phyloP scores from a whole-genome alignment of 1,139 yeast species.

The Suhomyces bolitotheri region DNA sequence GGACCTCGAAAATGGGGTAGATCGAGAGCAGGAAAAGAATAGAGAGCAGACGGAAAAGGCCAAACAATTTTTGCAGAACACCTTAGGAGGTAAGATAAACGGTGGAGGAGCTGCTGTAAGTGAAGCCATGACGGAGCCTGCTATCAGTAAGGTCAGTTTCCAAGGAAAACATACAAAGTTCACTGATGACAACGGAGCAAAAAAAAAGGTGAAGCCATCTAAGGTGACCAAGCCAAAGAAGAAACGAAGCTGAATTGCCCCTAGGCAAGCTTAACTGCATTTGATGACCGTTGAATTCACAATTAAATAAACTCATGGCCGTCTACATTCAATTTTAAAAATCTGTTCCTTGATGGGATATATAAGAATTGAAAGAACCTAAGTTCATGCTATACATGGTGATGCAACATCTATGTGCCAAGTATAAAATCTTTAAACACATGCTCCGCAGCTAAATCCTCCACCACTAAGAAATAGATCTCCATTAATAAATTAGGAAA shows the following conservation, averaged over 20 bases:
- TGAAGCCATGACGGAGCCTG: slow-evolving; percentile 41
- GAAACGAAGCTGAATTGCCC: slow-evolving; percentile 1
- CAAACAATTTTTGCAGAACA: slow-evolving; percentile 44
- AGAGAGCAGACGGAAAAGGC: slow-evolving; percentile 37
- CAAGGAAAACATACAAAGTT: slow-evolving; percentile 63
- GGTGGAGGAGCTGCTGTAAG: slow-evolving; percentile 35
- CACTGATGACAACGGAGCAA: slow-evolving; percentile 8
- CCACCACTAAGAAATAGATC: slow-evolving; percentile 64
- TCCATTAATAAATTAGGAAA: slow-evolving; percentile 82
- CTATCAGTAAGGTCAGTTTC: slow-evolving; percentile 59
- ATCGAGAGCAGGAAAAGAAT: slow-evolving; percentile 20
- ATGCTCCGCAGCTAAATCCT: slow-evolving; percentile 60
- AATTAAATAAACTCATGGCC: no score
- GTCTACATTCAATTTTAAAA: no score
- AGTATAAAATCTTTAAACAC: slow-evolving; percentile 54
- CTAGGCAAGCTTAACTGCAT: no score
- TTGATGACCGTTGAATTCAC: no score
- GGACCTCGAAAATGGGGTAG: slow-evolving; percentile 31
- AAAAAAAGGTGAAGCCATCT: slow-evolving; percentile 1
- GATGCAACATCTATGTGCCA: slow-evolving; percentile 12
- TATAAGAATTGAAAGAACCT: slow-evolving; percentile 8
- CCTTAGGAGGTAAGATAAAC: slow-evolving; percentile 40
- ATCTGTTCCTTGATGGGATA: slow-evolving; percentile 3
- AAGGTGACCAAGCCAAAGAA: slow-evolving; percentile 10
- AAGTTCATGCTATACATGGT: slow-evolving; percentile 6